Percentiles rank a stretch among this genome's conserved stretches.
phyloP scores from a whole-genome alignment of 164 flowering plant species.

The Stephania cephalantha region DNA sequence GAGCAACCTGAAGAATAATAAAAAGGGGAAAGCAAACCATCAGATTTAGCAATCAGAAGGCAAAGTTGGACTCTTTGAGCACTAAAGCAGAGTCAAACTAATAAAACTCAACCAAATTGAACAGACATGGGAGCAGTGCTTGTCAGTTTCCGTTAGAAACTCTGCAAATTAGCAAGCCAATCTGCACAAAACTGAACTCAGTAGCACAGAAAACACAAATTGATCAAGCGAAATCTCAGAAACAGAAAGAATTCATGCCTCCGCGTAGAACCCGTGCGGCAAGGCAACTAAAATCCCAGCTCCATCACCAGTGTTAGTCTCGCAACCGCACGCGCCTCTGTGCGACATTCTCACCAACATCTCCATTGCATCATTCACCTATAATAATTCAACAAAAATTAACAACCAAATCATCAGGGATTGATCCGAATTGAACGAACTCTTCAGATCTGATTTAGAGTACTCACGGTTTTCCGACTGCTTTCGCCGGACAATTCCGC shows the following conservation, averaged over 20 bases:
- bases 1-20: slow-evolving; percentile 47
- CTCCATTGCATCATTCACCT: slow-evolving; percentile 91
- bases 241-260: slow-evolving; percentile 32
- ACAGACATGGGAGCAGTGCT: slow-evolving; percentile 1
- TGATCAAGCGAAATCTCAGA: background rate
- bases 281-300: slow-evolving; percentile 97
- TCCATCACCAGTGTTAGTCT: slow-evolving; percentile 95
- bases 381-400: background rate
- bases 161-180: slow-evolving; percentile 1
- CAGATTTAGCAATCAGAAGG: slow-evolving; percentile 1
- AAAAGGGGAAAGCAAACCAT: slow-evolving; percentile 4
- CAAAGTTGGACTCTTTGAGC: slow-evolving; percentile 1
- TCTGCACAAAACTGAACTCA: background rate
- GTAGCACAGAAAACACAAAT: background rate
- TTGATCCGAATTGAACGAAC: background rate
- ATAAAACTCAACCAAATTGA: background rate
- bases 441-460: too few relatives aligned
- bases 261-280: slow-evolving; percentile 71
- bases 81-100: background rate
- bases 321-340: slow-evolving; percentile 99
- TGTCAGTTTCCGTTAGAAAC: slow-evolving; percentile 2
- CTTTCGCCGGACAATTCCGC: slow-evolving; percentile 88
- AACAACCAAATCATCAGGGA: background rate
- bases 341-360: slow-evolving; percentile 94
- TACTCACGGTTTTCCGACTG: slow-evolving; percentile 77